Base-by-base conservation (phyloP, 2,329 filamentous ascomycete species). In the Aspergillus fumigatiaffinis region DNA sequence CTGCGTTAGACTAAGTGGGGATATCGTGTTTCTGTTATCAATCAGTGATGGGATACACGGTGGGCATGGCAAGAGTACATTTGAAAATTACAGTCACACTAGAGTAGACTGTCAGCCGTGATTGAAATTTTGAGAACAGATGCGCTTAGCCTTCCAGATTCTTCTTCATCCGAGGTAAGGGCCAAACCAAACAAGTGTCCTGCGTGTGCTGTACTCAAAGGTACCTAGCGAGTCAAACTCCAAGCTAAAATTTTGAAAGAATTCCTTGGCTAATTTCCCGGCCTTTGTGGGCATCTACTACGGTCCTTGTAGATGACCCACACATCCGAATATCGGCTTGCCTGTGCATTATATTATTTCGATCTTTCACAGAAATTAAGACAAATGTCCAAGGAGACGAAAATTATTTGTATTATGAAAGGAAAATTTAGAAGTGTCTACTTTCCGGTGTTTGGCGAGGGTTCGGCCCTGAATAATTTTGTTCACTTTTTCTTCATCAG, bases 401-500 rank as follows among this genome's bases (percentile, higher is more conserved):
- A 8, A 21, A 20, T 23, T 10, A 10, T 46, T 10, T 1, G n/a
- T 46, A 23, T 14, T 21, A 14, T 20, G 1, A 12, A 46, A 14
- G 1, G 4, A 20, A 23, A 21, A 5, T 5, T 10, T 20, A 7
- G 20, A 46, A 23, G 12, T 46, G 42, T 14, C 42, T 38, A 14
- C 12, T 26, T 23, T 53, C 32, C 14, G 14, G 12, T 53, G 17
- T 35, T 21, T 14, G 10, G 10, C n/a, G 26, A 41, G 32, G 35
- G 56, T 55, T 53, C 54, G 51, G 47, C 50, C 28, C 25, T 1
- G 2, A 35, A 28, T 23, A 10, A 25, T 53, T 28, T 41, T 54
- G 5, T 48, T 58, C 29, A 53, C 52, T 58, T n/a, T 29, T 9
- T n/a, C 35, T 2, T 8, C 54, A 66, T 69, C 64, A 62, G 65